Percentiles rank a stretch among this genome's conserved stretches.
These are phyloP conservation scores for Auriscalpium orientale DNA, from an alignment of 768 basidiomycete genomes.

Conservation along the genomic window DNA sequence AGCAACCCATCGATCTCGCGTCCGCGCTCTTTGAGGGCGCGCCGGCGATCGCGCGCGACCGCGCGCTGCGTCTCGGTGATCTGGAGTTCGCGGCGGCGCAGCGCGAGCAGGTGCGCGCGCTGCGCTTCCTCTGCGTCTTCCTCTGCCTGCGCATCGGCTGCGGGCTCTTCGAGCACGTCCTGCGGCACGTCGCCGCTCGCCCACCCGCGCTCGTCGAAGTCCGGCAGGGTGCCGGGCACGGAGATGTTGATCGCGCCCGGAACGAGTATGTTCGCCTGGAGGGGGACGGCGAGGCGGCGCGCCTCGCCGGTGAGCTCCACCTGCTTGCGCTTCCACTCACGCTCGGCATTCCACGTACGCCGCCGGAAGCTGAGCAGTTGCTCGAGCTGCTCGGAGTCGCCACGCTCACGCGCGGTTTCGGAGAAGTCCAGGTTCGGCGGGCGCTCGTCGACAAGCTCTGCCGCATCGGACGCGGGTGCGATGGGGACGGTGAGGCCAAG, in stretches of 20 bases:
- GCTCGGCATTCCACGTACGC: slow-evolving; percentile 11
- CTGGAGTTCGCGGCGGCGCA: slow-evolving; percentile 19
- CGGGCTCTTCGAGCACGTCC: slow-evolving; percentile 29
- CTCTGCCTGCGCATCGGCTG: background rate
- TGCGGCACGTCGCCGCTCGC: slow-evolving; percentile 22
- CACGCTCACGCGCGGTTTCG: background rate
- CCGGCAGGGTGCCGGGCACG: slow-evolving; percentile 10
- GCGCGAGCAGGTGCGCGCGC: slow-evolving; percentile 21
- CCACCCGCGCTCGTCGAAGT: slow-evolving; percentile 22
- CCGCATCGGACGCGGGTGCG: slow-evolving; percentile 10
- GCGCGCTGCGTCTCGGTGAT: slow-evolving; percentile 20
- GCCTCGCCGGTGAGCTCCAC: slow-evolving; percentile 7
- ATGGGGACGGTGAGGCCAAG: slow-evolving; percentile 14
- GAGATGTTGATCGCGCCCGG: background rate
- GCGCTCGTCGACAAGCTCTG: background rate
- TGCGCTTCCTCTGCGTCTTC: slow-evolving; percentile 2
- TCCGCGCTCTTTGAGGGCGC: slow-evolving; percentile 45
- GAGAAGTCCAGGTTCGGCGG: slow-evolving; percentile 13
- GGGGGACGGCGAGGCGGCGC: slow-evolving; percentile 8
- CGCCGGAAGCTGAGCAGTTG: slow-evolving; percentile 11
- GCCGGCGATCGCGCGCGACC: slow-evolving; percentile 38
- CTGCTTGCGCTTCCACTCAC: slow-evolving; percentile 14
- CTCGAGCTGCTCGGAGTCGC: slow-evolving; percentile 8
- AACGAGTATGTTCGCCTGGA: slow-evolving; percentile 12
- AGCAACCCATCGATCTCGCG: slow-evolving; percentile 51